phyloP scores from a whole-genome alignment of 106 monocot genomes.

The Allium fistulosum region DNA sequence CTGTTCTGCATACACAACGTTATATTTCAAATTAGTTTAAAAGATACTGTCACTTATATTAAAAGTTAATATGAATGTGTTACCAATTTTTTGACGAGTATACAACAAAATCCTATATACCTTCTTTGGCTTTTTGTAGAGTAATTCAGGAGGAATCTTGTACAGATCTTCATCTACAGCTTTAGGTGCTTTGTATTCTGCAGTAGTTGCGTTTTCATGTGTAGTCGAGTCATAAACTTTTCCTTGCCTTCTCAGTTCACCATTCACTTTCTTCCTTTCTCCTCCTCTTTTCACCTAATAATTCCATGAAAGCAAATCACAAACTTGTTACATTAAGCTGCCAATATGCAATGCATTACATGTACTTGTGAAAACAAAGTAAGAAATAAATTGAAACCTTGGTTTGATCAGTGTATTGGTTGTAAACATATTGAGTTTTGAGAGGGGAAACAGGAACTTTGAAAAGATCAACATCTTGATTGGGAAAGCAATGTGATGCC shows the following conservation, averaged over 20 bases:
- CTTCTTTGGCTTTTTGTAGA: slow-evolving; percentile 26
- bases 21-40: too few relatives aligned
- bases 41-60: too few relatives aligned
- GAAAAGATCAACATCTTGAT: slow-evolving; percentile 12
- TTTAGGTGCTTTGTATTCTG: slow-evolving; percentile 2
- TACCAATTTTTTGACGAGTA: too few relatives aligned
- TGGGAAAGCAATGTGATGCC: not conserved
- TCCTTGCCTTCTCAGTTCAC: slow-evolving; percentile 18
- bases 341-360: too few relatives aligned
- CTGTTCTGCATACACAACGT: too few relatives aligned
- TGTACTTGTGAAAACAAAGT: not conserved
- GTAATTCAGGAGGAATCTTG: slow-evolving; percentile 35
- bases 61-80: too few relatives aligned
- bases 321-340: not conserved
- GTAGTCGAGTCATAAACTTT: slow-evolving; percentile 5
- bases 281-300: not conserved
- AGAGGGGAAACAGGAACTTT: slow-evolving; percentile 7
- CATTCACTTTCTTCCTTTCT: not conserved
- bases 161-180: slow-evolving; percentile 43
- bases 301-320: not conserved
- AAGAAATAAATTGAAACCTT: not conserved
- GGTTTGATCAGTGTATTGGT: not conserved
- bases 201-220: not conserved
- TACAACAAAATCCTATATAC: not conserved
- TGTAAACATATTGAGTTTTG: not conserved